Conservation (phyloP, 1,139 yeast genomes). For the Yamadazyma aaseri region DNA sequence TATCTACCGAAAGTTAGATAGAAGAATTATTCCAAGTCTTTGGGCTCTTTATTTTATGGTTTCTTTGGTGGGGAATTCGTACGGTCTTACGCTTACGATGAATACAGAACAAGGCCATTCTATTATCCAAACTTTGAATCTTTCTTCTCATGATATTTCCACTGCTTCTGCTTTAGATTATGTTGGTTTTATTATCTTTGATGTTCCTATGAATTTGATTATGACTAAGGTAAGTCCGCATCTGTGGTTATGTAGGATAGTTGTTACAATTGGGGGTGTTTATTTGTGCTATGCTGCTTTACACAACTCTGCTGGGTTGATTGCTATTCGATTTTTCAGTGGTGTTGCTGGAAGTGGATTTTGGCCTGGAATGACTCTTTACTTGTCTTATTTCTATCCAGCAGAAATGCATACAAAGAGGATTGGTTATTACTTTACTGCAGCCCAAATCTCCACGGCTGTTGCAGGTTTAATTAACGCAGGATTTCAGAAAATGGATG, state of each 20-base stretch:
- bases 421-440: conserved; percentile 87
- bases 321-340: conserved; percentile 69
- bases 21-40: conserved; percentile 75
- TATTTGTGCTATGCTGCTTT: conserved; percentile 71
- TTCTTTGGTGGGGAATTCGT: conserved; percentile 75
- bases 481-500: conserved; percentile 83
- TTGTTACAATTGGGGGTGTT: conserved; percentile 72
- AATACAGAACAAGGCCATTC: conserved; percentile 65
- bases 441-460: conserved; percentile 86
- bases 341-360: conserved; percentile 88
- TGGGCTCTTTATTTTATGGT: conserved; percentile 80
- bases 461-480: conserved; percentile 85
- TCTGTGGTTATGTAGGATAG: conserved; percentile 80
- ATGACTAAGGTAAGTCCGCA: conserved; percentile 88
- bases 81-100: conserved; percentile 83
- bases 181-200: conserved; percentile 81
- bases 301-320: conserved; percentile 53
- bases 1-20: conserved; percentile 66
- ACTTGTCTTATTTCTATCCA: conserved; percentile 84
- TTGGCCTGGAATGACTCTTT: conserved; percentile 93
- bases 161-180: conserved; percentile 80
- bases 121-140: conserved; percentile 48
- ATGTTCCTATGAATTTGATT: conserved; percentile 80
- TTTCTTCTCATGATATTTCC: conserved; percentile 58
- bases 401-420: conserved; percentile 72